These are phyloP conservation scores for Brassica incana DNA, from an alignment of 345 rosid species.

Conservation along the genomic window DNA sequence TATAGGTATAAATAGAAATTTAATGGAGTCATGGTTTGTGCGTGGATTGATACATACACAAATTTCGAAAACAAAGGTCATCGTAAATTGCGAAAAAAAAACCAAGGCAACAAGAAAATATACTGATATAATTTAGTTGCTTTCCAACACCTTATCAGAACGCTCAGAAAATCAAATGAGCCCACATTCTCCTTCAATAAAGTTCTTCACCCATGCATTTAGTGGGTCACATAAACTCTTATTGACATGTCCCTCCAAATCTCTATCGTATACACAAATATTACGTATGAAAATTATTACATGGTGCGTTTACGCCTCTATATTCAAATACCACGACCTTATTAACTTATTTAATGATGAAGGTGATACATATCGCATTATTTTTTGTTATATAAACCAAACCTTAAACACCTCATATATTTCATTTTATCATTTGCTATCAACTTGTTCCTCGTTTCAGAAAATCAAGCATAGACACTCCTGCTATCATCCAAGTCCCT, in stretches of 20 bases:
- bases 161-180: slow-evolving; percentile 47
- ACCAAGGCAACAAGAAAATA: slow-evolving; percentile 53
- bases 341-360: too few relatives aligned
- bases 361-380: slow-evolving; percentile 14
- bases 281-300: background rate
- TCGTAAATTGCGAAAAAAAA: background rate
- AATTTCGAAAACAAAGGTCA: too few relatives aligned
- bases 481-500: background rate
- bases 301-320: background rate
- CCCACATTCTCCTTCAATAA: slow-evolving; percentile 41
- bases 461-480: too few relatives aligned
- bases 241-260: slow-evolving; percentile 38
- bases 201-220: slow-evolving; percentile 40
- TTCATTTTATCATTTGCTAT: slow-evolving; percentile 54
- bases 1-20: too few relatives aligned
- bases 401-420: slow-evolving; percentile 35
- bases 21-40: too few relatives aligned
- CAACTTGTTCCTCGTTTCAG: slow-evolving; percentile 18
- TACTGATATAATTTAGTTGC: slow-evolving; percentile 18
- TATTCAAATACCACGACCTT: too few relatives aligned
- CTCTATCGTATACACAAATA: background rate
- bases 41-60: too few relatives aligned
- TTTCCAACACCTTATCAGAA: slow-evolving; percentile 39
- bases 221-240: slow-evolving; percentile 33
- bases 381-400: slow-evolving; percentile 36